Evolutionary conservation across 2,329 filamentous ascomycete genomes (phyloP), one percentile per base, ranked within the genome.

Genomic region (Fusarium annulatum): DNA sequence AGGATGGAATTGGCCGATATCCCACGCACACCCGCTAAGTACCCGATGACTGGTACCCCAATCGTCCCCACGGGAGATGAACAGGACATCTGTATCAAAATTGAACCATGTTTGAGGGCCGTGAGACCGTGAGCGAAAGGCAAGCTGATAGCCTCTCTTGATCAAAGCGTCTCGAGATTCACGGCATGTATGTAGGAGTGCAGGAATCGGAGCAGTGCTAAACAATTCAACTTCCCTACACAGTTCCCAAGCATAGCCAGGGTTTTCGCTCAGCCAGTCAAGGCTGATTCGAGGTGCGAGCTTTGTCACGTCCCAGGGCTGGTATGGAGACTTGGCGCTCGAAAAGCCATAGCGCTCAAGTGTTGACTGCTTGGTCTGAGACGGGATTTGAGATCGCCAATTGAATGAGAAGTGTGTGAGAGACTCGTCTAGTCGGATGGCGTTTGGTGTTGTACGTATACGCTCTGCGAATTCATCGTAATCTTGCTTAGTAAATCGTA

Each of bases 41-140:
- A 34, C 18, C 0, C 48, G 38, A 15, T 53, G 48, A 2, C 14
- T 21, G 2, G 34, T 36, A 4, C 11, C 18, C 30, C 26, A 36
- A 1, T n/a, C 14, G 3, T 52, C 34, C 1, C 38, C 57, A 0
- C 4, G 34, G 3, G 33, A 38, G 1, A 58, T 6, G 10, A n/a
- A 58, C 0, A 62, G 1, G 4, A 18, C 26, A 3, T 62, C 60
- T 2, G 7, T 16, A 0, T 45, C 12, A 14, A 19, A 62, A 3
- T 62, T 62, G 21, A 64, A 65, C 62, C 62, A 65, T 5, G 41
- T 64, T 7, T 26, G 62, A 15, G 60, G 62, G 1, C 41, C 16
- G 3, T 6, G 26, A 5, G 43, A 36, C 4, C 6, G 9, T 16
- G 62, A n/a, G 0, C 2, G 4, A 9, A 65, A 65, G 12, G 59